These are phyloP conservation scores for Truncatella angustata DNA, from an alignment of 2,329 filamentous ascomycete genomes.

Conservation along the genomic window DNA sequence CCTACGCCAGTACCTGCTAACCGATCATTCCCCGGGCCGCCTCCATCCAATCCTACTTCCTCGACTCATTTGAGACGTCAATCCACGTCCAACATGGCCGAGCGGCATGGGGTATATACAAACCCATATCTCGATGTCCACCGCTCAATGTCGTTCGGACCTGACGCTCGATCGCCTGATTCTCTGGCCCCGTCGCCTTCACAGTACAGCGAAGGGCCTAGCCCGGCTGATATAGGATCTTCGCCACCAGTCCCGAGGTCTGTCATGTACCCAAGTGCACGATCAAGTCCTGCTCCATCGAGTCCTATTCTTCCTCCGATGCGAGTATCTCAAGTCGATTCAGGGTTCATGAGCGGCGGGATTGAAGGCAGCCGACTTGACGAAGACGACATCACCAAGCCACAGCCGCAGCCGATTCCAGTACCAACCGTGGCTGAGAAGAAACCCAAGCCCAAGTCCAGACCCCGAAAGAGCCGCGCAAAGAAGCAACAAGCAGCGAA, in stretches of 20 bases:
- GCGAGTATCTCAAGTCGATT: constrained; percentile 65
- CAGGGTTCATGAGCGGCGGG: constrained; percentile 82
- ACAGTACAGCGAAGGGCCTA: constrained; percentile 57
- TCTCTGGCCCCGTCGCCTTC: constrained; percentile 51
- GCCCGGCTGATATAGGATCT: constrained; percentile 80
- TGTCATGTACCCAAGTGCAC: constrained; percentile 44
- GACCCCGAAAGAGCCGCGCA: constrained; percentile 21
- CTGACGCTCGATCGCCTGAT: constrained; percentile 56
- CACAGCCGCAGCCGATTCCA: constrained; percentile 32
- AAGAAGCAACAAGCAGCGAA: constrained; percentile 25
- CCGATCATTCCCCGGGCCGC: constrained; percentile 17
- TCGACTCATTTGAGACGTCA: constrained; percentile 58
- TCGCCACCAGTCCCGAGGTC: constrained; percentile 79
- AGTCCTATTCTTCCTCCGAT: constrained; percentile 74
- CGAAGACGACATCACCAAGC: constrained; percentile 55
- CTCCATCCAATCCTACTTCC: constrained; percentile 29
- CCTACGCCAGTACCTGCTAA: constrained; percentile 71
- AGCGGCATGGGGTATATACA: constrained; percentile 36
- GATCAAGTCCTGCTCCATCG: constrained; percentile 66
- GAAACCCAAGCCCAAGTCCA: constrained; percentile 35
- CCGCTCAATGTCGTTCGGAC: constrained; percentile 40
- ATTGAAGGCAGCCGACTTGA: constrained; percentile 59
- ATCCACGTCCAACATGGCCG: constrained; percentile 52
- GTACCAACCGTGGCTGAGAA: constrained; percentile 22
- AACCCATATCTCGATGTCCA: constrained; percentile 30